phyloP scores from a whole-genome alignment of 2,329 filamentous ascomycete genomes.

The Trichophyton rubrum region DNA sequence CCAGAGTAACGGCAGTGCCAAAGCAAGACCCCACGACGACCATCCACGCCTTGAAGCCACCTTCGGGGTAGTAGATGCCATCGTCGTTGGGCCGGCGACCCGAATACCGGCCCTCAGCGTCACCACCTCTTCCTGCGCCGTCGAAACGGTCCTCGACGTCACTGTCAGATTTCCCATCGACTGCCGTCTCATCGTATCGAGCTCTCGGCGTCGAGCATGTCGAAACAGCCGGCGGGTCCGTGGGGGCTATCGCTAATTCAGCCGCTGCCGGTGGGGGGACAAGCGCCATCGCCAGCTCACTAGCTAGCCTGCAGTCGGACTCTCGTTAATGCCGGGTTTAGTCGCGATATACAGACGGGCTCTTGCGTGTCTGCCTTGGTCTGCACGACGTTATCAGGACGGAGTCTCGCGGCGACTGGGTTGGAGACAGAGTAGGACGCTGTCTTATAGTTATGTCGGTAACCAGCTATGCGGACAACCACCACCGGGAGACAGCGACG shows the following conservation, averaged over 20 bases:
- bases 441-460: neutral
- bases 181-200: neutral
- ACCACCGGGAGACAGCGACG: neutral
- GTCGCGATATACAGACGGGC: too few relatives aligned
- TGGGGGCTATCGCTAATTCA: neutral
- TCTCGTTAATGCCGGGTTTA: too few relatives aligned
- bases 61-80: constrained; percentile 26
- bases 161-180: neutral
- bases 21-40: constrained; percentile 33
- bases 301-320: neutral
- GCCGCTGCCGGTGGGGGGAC: neutral
- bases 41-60: constrained; percentile 31
- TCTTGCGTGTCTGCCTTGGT: neutral
- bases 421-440: neutral
- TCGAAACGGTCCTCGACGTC: neutral
- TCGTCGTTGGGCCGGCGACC: neutral
- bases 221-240: constrained; percentile 1
- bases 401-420: neutral
- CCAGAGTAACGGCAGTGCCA: constrained; percentile 30
- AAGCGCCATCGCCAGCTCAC: neutral
- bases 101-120: neutral
- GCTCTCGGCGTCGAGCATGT: neutral
- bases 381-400: neutral
- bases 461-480: too few relatives aligned
- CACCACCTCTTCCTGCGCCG: neutral